A percentile compares a stretch with the other conserved stretches of the same genome.
phyloP scores from a whole-genome alignment of 1,284 basidiomycete genomes.

The Ganoderma lucidum region DNA sequence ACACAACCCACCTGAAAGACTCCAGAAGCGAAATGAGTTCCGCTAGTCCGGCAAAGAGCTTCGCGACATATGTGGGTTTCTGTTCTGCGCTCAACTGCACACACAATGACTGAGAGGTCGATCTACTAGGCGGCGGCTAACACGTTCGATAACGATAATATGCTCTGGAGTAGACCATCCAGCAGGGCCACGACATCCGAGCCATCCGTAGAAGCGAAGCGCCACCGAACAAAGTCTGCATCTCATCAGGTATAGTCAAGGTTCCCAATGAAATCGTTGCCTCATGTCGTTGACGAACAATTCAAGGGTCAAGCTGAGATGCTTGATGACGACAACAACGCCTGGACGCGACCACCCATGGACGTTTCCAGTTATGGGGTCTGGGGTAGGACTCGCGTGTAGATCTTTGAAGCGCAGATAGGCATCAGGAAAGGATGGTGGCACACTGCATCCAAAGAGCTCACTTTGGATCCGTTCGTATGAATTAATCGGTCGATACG shows the following conservation, averaged over 20 bases:
- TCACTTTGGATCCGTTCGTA: background rate
- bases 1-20: background rate
- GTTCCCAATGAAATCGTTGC: background rate
- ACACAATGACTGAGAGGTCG: background rate
- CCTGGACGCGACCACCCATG: conserved; percentile 20
- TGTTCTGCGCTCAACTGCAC: no score
- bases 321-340: conserved; percentile 31
- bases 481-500: background rate
- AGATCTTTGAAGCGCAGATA: background rate
- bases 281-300: background rate
- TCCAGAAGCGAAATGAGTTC: background rate
- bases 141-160: conserved; percentile 10
- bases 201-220: background rate
- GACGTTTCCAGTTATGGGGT: background rate
- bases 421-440: background rate
- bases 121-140: conserved; percentile 4
- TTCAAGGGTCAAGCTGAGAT: conserved; percentile 23
- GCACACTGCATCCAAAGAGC: background rate
- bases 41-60: background rate
- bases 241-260: background rate
- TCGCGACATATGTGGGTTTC: conserved; percentile 5
- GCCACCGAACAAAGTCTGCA: background rate
- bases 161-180: conserved; percentile 12
- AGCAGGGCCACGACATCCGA: conserved; percentile 12
- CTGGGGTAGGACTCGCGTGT: background rate